Evolutionary conservation across 2,329 filamentous ascomycete species (phyloP).

Genomic region (Cordyceps fumosorosea): DNA sequence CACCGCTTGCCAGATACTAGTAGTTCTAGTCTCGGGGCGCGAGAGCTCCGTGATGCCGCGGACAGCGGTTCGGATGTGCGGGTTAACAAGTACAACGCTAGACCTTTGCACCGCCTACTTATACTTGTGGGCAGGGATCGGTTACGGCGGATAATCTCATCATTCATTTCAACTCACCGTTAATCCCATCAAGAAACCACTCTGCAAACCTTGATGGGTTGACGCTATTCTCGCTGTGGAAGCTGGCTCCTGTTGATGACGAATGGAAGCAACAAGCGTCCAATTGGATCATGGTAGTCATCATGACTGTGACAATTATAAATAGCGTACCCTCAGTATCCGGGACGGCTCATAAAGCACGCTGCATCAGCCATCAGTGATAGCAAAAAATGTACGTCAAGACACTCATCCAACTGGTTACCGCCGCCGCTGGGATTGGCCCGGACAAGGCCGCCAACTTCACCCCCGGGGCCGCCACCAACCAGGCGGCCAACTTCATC

Average conservation of each 20-base stretch:
- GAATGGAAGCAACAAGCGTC: not conserved
- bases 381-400: not conserved
- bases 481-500: slow-evolving; percentile 11
- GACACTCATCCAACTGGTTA: not conserved
- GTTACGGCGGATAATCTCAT: not conserved
- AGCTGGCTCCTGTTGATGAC: not conserved
- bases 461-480: not conserved
- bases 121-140: not conserved
- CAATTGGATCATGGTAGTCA: too few species aligned
- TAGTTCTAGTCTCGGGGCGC: not conserved
- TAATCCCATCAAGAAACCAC: too few species aligned
- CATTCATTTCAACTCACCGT: not conserved
- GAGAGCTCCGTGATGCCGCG: not conserved
- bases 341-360: too few species aligned
- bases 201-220: not conserved
- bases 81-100: not conserved
- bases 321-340: too few species aligned
- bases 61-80: not conserved
- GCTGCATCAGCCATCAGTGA: too few species aligned
- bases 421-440: not conserved
- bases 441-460: slow-evolving; percentile 9
- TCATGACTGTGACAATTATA: too few species aligned
- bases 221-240: not conserved
- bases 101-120: not conserved
- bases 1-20: not conserved